phyloP scores from a whole-genome alignment of 2,329 filamentous ascomycete genomes.

The Hypoxylon sp. region DNA sequence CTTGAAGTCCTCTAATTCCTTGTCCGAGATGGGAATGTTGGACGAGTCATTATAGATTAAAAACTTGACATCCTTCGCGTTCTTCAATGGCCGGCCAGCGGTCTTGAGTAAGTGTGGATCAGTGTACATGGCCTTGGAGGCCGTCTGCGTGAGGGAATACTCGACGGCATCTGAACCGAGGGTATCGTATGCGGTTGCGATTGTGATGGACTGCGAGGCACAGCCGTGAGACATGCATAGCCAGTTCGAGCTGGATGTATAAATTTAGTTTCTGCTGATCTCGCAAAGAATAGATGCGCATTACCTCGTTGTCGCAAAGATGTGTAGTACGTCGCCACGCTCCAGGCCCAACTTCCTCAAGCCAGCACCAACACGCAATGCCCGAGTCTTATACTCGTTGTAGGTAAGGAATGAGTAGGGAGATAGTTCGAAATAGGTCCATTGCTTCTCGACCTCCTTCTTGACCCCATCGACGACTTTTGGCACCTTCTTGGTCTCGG shows the following conservation, averaged over 20 bases:
- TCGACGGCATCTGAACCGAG: conserved; percentile 86
- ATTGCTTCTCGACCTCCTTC: conserved; percentile 88
- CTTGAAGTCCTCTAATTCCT: conserved; percentile 70
- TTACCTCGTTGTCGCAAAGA: conserved; percentile 87
- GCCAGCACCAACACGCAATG: conserved; percentile 78
- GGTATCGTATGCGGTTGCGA: conserved; percentile 96
- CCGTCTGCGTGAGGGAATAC: conserved; percentile 87
- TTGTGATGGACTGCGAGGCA: conserved; percentile 88
- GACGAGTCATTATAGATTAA: conserved; percentile 74
- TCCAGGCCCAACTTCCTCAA: conserved; percentile 81
- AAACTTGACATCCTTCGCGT: conserved; percentile 68
- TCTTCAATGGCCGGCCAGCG: conserved; percentile 69
- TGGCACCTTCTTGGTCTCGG: conserved; percentile 89
- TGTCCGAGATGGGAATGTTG: conserved; percentile 66
- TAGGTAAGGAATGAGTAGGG: conserved; percentile 83
- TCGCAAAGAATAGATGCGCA: conserved; percentile 45
- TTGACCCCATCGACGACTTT: conserved; percentile 88
- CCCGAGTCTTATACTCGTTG: conserved; percentile 80
- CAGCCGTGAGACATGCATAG: conserved; percentile 82
- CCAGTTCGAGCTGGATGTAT: conserved; percentile 78
- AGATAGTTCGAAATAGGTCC: conserved; percentile 90
- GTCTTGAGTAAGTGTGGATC: conserved; percentile 83
- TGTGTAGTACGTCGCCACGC: conserved; percentile 78
- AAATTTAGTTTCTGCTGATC: conserved; percentile 33
- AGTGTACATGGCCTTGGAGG: conserved; percentile 86